Base-by-base conservation (phyloP, 192 early-diverging fungal species). In the Entomortierella chlamydospora region DNA sequence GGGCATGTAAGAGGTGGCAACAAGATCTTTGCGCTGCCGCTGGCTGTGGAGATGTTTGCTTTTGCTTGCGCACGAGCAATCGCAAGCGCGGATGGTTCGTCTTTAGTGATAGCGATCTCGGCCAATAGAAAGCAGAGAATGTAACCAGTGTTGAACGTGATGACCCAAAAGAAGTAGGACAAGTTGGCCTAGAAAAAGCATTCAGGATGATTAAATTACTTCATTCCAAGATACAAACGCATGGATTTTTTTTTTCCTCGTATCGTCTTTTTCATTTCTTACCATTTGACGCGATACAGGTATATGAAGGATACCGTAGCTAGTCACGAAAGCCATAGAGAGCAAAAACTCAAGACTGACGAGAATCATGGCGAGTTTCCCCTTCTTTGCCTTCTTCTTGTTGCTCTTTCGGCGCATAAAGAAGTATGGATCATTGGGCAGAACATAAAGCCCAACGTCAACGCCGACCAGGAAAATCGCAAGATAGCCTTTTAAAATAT, bases 391-490 rank as follows among this genome's bases (percentile, higher is more conserved):
- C 69, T 76, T 82, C 81, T 64, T 66, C 31, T 84, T 73, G 45
- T 70, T 72, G 59, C 78, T 76, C 59, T 83, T 71, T 18, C 78
- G 65, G 18, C 78, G 68, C 52, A 69, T 56, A 25, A 81, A 70
- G 49, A 72, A 84, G 31, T 84, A 81, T 2, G 83, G 61, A 52
- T 85, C 41, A 77, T 82, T 47, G 69, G 83, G 31, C 77, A 81
- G 60, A 90, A 87, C 37, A 92, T 81, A 61, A 83, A 82, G 73
- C 2, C 97, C 97, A 20, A 93, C 73, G 64, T 91, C 91, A 37
- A 94, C 86, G 0, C 93, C 92, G 39, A 94, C 68, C 34, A 96
- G 73, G 68, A 93, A 98, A 37, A 98, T 93, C 1, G 92, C 70
- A 49, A 93, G 81, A 71, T 97, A 99, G 1, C 97, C 96, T 81